phyloP scores from a whole-genome alignment of 2,329 filamentous ascomycete species.

The Venturia nashicola region DNA sequence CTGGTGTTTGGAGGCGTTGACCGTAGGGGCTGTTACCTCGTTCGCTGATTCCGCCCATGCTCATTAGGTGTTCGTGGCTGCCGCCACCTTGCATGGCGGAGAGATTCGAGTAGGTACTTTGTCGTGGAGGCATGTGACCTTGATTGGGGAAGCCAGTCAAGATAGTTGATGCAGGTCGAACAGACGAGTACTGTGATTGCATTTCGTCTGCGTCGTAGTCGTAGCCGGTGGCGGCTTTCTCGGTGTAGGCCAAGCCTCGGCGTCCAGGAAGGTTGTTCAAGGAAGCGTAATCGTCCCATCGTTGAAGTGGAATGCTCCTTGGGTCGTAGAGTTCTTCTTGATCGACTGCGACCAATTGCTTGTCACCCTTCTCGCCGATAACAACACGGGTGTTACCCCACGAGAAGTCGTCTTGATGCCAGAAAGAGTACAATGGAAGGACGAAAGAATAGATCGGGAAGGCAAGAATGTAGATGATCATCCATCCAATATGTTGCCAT shows the following conservation, averaged over 20 bases:
- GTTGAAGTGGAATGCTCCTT: conserved; percentile 80
- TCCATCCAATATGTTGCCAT: conserved; percentile 98
- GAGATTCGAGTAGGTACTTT: conserved; percentile 59
- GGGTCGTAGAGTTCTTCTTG: conserved; percentile 83
- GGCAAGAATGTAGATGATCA: conserved; percentile 96
- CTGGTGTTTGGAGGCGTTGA: conserved; percentile 16
- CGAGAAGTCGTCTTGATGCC: conserved; percentile 97
- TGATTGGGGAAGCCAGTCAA: conserved; percentile 66
- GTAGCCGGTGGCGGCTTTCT: conserved; percentile 37
- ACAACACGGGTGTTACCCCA: conserved; percentile 99
- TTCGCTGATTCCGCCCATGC: conserved; percentile 35
- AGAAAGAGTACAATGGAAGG: conserved; percentile 94
- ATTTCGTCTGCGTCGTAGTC: conserved; percentile 41
- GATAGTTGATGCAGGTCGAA: conserved; percentile 74
- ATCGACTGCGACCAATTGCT: conserved; percentile 74
- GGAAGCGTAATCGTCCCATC: conserved; percentile 92
- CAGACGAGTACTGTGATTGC: conserved; percentile 87
- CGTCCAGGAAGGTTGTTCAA: conserved; percentile 83
- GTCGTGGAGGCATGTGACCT: conserved; percentile 58
- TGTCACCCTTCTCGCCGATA: conserved; percentile 82
- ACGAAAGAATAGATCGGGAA: conserved; percentile 89
- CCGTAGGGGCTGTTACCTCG: conserved; percentile 21
- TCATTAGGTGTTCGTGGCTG: conserved; percentile 41
- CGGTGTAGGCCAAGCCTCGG: conserved; percentile 52
- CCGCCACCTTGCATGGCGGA: conserved; percentile 16